Evolutionary conservation across 371 early-diverging fungal species (phyloP).

Genomic region (Mortierella sp.): DNA sequence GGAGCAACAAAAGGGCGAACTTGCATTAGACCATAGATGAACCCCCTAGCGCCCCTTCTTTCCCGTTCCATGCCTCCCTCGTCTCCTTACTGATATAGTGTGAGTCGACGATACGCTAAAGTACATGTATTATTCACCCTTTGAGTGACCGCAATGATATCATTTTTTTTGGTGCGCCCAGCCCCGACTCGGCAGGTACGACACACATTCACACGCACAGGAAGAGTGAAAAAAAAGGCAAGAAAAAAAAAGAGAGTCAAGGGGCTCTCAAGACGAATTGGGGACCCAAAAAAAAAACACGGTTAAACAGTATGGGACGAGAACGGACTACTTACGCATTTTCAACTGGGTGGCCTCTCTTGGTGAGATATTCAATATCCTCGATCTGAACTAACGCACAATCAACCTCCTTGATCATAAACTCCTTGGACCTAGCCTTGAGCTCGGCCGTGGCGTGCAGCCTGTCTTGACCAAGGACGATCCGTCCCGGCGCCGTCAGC

Average conservation of each 20-base stretch:
- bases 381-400: constrained; percentile 45
- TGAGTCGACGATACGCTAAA: too few relatives aligned
- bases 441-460: constrained; percentile 40
- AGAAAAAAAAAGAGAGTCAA: too few relatives aligned
- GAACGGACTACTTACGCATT: constrained; percentile 36
- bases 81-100: too few relatives aligned
- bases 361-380: constrained; percentile 37
- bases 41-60: too few relatives aligned
- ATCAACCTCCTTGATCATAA: constrained; percentile 49
- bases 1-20: not conserved
- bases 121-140: too few relatives aligned
- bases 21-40: too few relatives aligned
- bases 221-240: too few relatives aligned
- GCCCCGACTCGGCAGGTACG: too few relatives aligned
- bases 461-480: constrained; percentile 46
- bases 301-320: not conserved
- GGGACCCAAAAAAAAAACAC: constrained; percentile 1
- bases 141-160: constrained; percentile 1
- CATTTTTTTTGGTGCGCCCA: too few relatives aligned
- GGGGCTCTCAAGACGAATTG: too few relatives aligned
- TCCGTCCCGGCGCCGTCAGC: constrained; percentile 31
- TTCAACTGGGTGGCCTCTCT: constrained; percentile 19
- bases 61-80: too few relatives aligned
- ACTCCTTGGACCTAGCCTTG: constrained; percentile 47
- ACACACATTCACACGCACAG: too few relatives aligned